Base-by-base conservation (phyloP, 2,329 filamentous ascomycete species). In the Orbilia ellipsospora region DNA sequence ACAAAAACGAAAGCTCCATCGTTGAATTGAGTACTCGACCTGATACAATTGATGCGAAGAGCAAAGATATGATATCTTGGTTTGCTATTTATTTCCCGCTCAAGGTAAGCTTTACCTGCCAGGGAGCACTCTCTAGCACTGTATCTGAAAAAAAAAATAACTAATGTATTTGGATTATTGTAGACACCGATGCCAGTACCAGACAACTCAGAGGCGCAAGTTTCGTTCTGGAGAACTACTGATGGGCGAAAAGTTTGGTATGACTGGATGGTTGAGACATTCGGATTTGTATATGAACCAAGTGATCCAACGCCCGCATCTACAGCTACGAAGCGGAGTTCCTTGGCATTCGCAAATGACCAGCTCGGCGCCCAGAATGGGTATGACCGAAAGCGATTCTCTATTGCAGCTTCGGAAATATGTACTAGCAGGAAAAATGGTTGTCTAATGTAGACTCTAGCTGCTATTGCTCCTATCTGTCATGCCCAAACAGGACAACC, bases 71-170 rank as follows among this genome's bases (percentile, higher is more conserved):
- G 96, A 96, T 97, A 78, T 96, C 92, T 66, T 99, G 95, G 95
- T 99, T 99, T 82, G 95, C 95, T 0, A 98, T 99, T 31, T 97
- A 94, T 84, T 99, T 99, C 81, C 95, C 96, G 0, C 84, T 99
- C 13, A 96, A 95, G 89, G 93, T 94, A 85, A 80, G 87, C 81
- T 60, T 20, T 18, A 40, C 23, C 16, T 23, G 18, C 48, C 20
- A 6, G 48, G 10, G 31, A 36, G 31, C 31, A 10, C 31, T 23
- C 31, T n/a, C n/a, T n/a, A n/a, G n/a, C n/a, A n/a, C n/a, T n/a
- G n/a, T 31, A 31, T 31, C 2, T 16, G 7, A 48, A 23, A 70
- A 12, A 26, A 31, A 61, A 51, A 50, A 40, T 28, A n/a, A n/a
- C n/a, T 73, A 1, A 23, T 18, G 23, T 48, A 44, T n/a, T 52